phyloP scores from a whole-genome alignment of 2,329 filamentous ascomycete species.

The Aotearoamyces nothofagi region DNA sequence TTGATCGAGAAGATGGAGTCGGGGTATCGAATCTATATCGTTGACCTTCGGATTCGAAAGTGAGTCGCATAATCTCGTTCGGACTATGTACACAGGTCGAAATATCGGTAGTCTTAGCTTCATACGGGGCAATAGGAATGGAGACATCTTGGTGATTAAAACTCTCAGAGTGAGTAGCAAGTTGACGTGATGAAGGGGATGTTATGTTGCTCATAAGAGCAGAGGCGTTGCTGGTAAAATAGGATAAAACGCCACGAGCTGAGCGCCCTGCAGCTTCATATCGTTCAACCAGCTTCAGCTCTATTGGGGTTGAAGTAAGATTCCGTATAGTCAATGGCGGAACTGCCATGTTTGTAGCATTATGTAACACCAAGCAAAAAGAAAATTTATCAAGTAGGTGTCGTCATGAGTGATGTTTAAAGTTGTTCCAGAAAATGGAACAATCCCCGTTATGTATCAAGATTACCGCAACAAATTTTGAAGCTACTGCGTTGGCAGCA shows the following conservation, averaged over 20 bases:
- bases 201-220: slow-evolving; percentile 27
- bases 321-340: slow-evolving; percentile 62
- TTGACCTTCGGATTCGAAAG: slow-evolving; percentile 49
- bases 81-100: slow-evolving; percentile 36
- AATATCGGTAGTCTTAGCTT: slow-evolving; percentile 46
- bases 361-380: no score
- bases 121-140: slow-evolving; percentile 53
- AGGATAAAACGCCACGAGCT: neutral
- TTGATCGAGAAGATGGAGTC: slow-evolving; percentile 41
- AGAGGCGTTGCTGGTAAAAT: slow-evolving; percentile 27
- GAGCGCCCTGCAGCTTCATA: slow-evolving; percentile 36
- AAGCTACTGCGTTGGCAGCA: no score
- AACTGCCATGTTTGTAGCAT: no score
- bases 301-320: slow-evolving; percentile 57
- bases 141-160: slow-evolving; percentile 47
- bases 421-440: no score
- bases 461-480: no score
- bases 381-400: no score
- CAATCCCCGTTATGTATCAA: no score
- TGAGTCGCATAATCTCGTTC: slow-evolving; percentile 58
- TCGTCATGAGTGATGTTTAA: no score
- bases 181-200: slow-evolving; percentile 17
- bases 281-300: slow-evolving; percentile 59
- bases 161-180: slow-evolving; percentile 37
- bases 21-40: slow-evolving; percentile 61